These are phyloP conservation scores for Oemleria cerasiformis DNA, from an alignment of 306 rosid species.

Conservation along the genomic window DNA sequence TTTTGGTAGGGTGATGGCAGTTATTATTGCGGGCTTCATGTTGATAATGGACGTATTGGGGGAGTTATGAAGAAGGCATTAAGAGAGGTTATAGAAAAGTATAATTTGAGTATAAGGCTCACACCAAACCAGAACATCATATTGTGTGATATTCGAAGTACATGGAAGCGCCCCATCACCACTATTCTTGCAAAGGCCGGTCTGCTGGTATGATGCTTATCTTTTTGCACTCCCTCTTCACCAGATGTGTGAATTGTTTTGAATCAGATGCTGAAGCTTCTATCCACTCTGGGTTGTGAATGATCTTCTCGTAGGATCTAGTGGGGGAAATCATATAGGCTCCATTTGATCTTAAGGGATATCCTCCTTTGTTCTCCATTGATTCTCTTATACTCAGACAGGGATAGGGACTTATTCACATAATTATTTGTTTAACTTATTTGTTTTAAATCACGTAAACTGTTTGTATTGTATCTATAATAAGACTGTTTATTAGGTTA, in stretches of 20 bases:
- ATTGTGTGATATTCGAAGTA: conserved; percentile 72
- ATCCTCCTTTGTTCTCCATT: not conserved
- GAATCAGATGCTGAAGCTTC: not conserved
- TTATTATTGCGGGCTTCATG: conserved; percentile 84
- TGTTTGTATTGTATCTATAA: not conserved
- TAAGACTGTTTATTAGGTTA: not conserved
- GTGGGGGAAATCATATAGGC: not conserved
- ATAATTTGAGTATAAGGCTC: conserved; percentile 68
- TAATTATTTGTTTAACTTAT: not conserved
- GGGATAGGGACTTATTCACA: not conserved
- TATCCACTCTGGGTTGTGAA: not conserved
- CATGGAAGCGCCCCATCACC: conserved; percentile 94
- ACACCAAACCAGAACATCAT: conserved; percentile 94
- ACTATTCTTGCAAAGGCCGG: conserved; percentile 90
- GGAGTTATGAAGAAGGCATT: conserved; percentile 83
- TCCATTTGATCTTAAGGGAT: not conserved
- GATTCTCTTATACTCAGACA: not conserved
- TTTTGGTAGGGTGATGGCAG: conserved; percentile 78
- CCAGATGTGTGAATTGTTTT: not conserved
- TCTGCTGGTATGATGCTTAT: conserved; percentile 67
- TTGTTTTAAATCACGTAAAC: not conserved
- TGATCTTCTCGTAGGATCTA: not conserved
- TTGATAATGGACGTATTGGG: conserved; percentile 83
- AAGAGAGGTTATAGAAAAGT: conserved; percentile 89
- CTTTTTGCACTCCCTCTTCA: conserved; percentile 18